phyloP scores from a whole-genome alignment of 148 eudicot genomes.

The Gaultheria prostrata region DNA sequence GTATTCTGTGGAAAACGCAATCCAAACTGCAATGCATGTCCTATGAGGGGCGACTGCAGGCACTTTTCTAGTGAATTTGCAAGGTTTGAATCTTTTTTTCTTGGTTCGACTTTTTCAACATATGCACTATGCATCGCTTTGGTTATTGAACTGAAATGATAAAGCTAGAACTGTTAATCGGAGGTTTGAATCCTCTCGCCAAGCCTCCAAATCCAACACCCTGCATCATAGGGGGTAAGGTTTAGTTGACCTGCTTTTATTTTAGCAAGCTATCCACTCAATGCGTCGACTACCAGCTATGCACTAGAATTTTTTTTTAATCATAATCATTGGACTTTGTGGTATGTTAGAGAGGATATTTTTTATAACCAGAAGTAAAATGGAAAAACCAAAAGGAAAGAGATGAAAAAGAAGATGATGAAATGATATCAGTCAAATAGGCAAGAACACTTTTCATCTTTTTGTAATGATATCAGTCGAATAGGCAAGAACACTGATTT shows the following conservation, averaged over 20 bases:
- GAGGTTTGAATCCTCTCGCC: no score
- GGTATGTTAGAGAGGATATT: neutral
- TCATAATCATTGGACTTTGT: neutral
- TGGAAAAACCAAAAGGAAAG: neutral
- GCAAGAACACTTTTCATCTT: neutral
- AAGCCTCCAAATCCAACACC: neutral
- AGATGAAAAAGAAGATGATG: neutral
- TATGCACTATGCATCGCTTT: neutral
- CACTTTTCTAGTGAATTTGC: constrained; percentile 98
- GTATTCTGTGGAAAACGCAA: constrained; percentile 93
- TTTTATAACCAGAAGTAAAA: neutral
- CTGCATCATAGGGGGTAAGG: neutral
- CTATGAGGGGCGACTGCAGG: constrained; percentile 91
- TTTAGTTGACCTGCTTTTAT: neutral
- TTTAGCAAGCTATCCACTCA: neutral
- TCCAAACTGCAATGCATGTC: constrained; percentile 98
- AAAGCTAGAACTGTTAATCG: constrained; percentile 5
- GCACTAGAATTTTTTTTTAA: neutral
- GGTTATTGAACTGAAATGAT: neutral
- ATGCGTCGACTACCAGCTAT: neutral
- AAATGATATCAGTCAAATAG: neutral
- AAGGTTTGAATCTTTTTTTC: constrained; percentile 46
- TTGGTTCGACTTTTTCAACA: neutral
- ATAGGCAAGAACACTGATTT: neutral
- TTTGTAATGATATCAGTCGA: neutral